Conservation (phyloP, 2,329 filamentous ascomycete species). For the Botrytis hyacinthi region DNA sequence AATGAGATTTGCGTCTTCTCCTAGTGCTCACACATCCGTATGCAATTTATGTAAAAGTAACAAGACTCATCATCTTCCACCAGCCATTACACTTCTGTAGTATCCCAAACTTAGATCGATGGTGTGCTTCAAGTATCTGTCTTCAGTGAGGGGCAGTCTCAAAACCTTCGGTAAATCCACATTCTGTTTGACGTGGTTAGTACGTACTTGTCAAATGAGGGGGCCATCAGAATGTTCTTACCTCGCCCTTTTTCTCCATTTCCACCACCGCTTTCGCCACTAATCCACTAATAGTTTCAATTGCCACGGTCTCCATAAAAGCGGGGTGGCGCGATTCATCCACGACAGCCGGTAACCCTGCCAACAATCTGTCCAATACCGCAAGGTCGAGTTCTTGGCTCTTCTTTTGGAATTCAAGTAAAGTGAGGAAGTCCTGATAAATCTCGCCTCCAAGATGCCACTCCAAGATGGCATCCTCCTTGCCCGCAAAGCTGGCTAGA, state of each 20-base stretch:
- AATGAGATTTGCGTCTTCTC: conserved; percentile 2
- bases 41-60: conserved; percentile 4
- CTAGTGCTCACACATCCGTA: background rate
- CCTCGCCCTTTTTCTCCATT: conserved; percentile 54
- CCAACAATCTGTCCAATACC: conserved; percentile 56
- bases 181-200: conserved; percentile 38
- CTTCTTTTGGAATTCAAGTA: conserved; percentile 47
- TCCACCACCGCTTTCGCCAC: conserved; percentile 66
- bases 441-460: conserved; percentile 81
- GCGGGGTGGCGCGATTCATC: conserved; percentile 37
- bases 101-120: conserved; percentile 67
- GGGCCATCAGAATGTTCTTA: conserved; percentile 41
- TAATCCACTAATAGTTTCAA: conserved; percentile 76
- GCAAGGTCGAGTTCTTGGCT: conserved; percentile 43
- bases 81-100: conserved; percentile 46
- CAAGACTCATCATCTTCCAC: conserved; percentile 26
- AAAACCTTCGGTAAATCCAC: conserved; percentile 50
- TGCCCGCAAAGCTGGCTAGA: conserved; percentile 67
- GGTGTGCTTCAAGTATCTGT: conserved; percentile 68
- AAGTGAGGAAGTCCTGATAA: conserved; percentile 62
- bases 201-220: background rate
- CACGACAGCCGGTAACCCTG: conserved; percentile 53
- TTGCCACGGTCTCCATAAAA: conserved; percentile 65
- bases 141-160: conserved; percentile 66
- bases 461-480: conserved; percentile 59